Evolutionary conservation across 2,329 filamentous ascomycete species (phyloP), one percentile per base, ranked within the genome.

Genomic region (Trichoderma endophyticum): DNA sequence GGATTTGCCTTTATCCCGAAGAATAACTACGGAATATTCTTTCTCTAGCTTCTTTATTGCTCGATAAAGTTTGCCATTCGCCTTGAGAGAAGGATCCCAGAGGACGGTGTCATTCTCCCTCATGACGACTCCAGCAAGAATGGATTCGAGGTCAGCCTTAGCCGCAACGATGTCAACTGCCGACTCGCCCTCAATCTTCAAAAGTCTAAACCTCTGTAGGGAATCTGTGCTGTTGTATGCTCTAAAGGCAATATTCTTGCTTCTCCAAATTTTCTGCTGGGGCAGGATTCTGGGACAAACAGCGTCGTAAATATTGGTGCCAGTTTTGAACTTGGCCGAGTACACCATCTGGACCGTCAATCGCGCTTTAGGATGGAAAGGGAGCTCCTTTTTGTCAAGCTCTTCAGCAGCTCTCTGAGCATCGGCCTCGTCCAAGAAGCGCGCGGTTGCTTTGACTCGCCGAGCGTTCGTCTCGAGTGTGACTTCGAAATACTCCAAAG

Each of bases 261-360:
- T 12, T 26, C 24, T 57, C 70, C 70, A 71, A 12, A 32, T 4
- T 18, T 30, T 28, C 34, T 60, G 36, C n/a, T 61, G 51, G 12
- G 54, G 9, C n/a, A 78, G 73, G 8, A 85, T 76, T 15, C 75
- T 77, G 2, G 51, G 51, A 59, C 79, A 73, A 2, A 82, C 73
- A 8, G 78, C 81, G 3, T 75, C 61, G 69, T 81, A 83, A 4
- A 85, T 77, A 0, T 73, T 72, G 4, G 65, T 76, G 2, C 75
- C 73, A 14, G 85, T 76, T 65, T 83, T 83, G 72, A 84, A 80
- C 60, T 80, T 81, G 14, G 79, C 80, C 0, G 81, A 79, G n/a
- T 80, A 77, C 3, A 85, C 74, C 6, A 81, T 74, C 24, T 77
- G 77, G 1, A 83, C 76, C 4, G 80, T 82, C 1, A 86, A 75